Evolutionary conservation across 2,329 filamentous ascomycete genomes (phyloP), one percentile per base, ranked within the genome.

Genomic region (Alternaria burnsii): DNA sequence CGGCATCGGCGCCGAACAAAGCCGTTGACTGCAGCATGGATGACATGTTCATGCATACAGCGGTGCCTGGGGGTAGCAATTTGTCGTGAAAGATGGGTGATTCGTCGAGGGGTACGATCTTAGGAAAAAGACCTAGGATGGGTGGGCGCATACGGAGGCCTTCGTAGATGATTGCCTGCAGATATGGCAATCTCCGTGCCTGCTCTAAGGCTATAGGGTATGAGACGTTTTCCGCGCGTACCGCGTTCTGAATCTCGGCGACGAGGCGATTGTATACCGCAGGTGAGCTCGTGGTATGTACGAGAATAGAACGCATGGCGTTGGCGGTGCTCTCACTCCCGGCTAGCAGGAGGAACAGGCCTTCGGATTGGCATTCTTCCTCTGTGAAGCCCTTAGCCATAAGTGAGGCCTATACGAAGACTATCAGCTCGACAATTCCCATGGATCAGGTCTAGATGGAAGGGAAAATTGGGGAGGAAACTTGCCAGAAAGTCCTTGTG

Each of bases 121-220:
- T 59, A 6, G 47, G 52, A 22, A 43, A 48, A 7, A 53, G 44
- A 11, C 53, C 61, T 4, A 54, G 38, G 3, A 58, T 41, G 6
- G 65, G 61, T 18, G 65, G 61, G 11, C 42, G 58, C 26, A 68
- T 65, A 22, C 80, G 72, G 0, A 82, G 63, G 6, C 77, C 79
- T 51, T 69, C 67, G 22, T 56, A 57, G 46, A 69, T 56, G 14
- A 58, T 46, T 11, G 63, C 67, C 51, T 63, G 63, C 3, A 70
- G 55, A 43, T 68, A 70, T 3, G 66, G 64, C 11, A 70, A 38
- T 11, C 53, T 52, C 16, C 43, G 38, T 1, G 56, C 55, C 41
- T 67, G 59, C 4, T 47, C 38, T 16, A 62, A 47, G 8, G 38
- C 28, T 32, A 66, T 59, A 3, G 66, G 64, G 2, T 2, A 36